phyloP scores from a whole-genome alignment of 768 basidiomycete genomes.

The Tephrocybe sp. region DNA sequence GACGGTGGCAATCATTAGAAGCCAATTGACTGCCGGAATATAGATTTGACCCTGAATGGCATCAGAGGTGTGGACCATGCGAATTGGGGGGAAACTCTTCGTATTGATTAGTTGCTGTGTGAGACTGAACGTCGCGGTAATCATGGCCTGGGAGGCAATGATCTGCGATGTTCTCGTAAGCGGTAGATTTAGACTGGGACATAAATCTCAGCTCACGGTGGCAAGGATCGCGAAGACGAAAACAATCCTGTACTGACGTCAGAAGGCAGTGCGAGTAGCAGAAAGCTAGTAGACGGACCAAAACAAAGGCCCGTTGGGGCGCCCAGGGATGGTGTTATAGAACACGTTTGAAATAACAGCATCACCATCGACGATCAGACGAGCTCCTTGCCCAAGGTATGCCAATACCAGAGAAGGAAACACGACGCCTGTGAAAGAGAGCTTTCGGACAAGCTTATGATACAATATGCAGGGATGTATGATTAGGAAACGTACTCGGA shows the following conservation, averaged over 20 bases:
- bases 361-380: slow-evolving; percentile 52
- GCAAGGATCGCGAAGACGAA: slow-evolving; percentile 66
- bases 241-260: slow-evolving; percentile 42
- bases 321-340: slow-evolving; percentile 65
- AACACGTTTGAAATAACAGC: slow-evolving; percentile 55
- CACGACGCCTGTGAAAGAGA: slow-evolving; percentile 52
- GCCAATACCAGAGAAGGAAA: slow-evolving; percentile 63
- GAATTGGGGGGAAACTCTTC: slow-evolving; percentile 56
- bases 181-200: too few relatives aligned
- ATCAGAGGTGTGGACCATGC: slow-evolving; percentile 61
- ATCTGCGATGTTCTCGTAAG: too few relatives aligned
- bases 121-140: slow-evolving; percentile 64
- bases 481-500: slow-evolving; percentile 37
- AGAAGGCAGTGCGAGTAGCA: neutral
- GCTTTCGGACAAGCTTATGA: slow-evolving; percentile 22
- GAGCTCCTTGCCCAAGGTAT: slow-evolving; percentile 73
- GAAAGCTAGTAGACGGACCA: slow-evolving; percentile 38
- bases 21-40: slow-evolving; percentile 63
- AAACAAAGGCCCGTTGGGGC: slow-evolving; percentile 49
- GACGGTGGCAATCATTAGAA: slow-evolving; percentile 52
- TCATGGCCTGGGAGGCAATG: slow-evolving; percentile 67
- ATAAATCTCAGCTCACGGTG: slow-evolving; percentile 39
- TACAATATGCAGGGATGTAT: too few relatives aligned
- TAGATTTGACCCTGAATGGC: slow-evolving; percentile 65
- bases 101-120: slow-evolving; percentile 66